Conservation (phyloP, 148 eudicot genomes). For the Fagopyrum homotropicum region DNA sequence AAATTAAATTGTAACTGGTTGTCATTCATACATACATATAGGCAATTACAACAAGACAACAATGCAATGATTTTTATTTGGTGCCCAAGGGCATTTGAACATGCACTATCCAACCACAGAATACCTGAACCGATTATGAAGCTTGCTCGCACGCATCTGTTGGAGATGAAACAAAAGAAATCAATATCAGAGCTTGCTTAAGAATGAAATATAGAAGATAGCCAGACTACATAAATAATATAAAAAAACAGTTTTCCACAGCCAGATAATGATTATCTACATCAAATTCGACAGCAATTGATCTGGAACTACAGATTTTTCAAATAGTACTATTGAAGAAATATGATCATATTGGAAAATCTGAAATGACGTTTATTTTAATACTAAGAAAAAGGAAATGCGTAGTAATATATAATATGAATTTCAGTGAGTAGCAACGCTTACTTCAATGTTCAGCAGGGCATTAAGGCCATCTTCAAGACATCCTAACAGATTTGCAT, state of each 20-base stretch:
- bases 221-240: not conserved
- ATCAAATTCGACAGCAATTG: not conserved
- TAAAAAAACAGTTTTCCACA: not conserved
- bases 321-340: not conserved
- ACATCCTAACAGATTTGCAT: slow-evolving; percentile 60
- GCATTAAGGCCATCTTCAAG: slow-evolving; percentile 92
- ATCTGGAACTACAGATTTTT: not conserved
- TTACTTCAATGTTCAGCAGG: slow-evolving; percentile 85
- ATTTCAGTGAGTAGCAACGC: slow-evolving; percentile 16
- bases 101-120: slow-evolving; percentile 5
- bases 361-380: not conserved
- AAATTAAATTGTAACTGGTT: not conserved
- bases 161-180: slow-evolving; percentile 14
- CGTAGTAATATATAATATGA: not conserved
- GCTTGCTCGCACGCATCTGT: slow-evolving; percentile 95
- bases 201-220: not conserved
- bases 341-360: not conserved
- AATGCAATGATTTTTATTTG: not conserved
- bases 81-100: not conserved
- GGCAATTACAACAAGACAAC: not conserved
- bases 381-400: not conserved
- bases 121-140: slow-evolving; percentile 91
- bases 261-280: not conserved
- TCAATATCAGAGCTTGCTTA: not conserved
- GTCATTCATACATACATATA: too few species aligned